Conservation (phyloP, 306 rosid species). For the Cucumis hystrix region DNA sequence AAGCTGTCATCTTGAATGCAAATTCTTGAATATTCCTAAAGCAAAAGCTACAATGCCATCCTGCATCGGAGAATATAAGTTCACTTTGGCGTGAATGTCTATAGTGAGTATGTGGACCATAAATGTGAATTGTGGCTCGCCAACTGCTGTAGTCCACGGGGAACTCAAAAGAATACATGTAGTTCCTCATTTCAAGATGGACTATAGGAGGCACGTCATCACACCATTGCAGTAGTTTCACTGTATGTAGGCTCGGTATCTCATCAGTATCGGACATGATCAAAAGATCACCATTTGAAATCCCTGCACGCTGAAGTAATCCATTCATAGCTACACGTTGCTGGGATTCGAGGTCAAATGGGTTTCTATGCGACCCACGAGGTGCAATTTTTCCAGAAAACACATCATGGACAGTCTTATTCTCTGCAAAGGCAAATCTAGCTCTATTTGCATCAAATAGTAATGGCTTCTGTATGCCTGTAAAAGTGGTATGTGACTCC, state of each 20-base stretch:
- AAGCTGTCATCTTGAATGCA: constrained; percentile 84
- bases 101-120: constrained; percentile 33
- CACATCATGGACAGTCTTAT: constrained; percentile 29
- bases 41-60: constrained; percentile 98
- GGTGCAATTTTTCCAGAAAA: constrained; percentile 35
- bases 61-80: constrained; percentile 55
- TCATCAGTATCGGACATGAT: constrained; percentile 80
- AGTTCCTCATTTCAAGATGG: constrained; percentile 81
- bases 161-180: constrained; percentile 88
- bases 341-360: constrained; percentile 46
- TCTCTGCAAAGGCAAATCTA: constrained; percentile 51
- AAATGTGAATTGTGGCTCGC: constrained; percentile 63
- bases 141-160: constrained; percentile 87
- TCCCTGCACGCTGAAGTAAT: constrained; percentile 44
- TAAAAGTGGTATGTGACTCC: constrained; percentile 70
- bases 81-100: constrained; percentile 54
- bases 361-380: constrained; percentile 35
- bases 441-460: constrained; percentile 31
- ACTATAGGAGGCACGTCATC: constrained; percentile 63
- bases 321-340: constrained; percentile 62
- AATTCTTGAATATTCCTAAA: constrained; percentile 54
- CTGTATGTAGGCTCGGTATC: constrained; percentile 71
- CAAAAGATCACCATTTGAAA: constrained; percentile 49
- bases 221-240: constrained; percentile 83
- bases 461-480: constrained; percentile 68